Base-by-base conservation (phyloP, 106 monocot species). In the Xerophyta viscosa region DNA sequence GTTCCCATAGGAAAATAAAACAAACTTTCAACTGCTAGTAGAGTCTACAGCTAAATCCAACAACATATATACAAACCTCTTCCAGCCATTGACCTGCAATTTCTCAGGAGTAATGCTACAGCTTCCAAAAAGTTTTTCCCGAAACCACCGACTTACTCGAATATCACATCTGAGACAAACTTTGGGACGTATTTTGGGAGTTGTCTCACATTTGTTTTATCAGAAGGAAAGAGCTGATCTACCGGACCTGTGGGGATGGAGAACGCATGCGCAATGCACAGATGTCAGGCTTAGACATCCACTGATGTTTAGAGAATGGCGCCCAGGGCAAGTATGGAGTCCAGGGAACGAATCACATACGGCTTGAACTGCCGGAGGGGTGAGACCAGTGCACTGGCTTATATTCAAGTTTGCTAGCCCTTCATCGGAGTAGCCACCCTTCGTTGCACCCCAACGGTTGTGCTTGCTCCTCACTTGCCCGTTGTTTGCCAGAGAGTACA, bases 371-470 rank as follows among this genome's bases (percentile, higher is more conserved):
- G 94, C 94, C 0, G 78, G 75, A 13, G 96, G 87, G 0, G 96
- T 96, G n/a, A 96, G 49, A 3, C 89, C 96, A 2, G 96, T 96
- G 76, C 96, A 96, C 60, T 96, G 96, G 68, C 89, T 86, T 43
- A 96, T 82, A 78, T 96, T 96, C 9, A 96, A 81, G 63, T 68
- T 96, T 39, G 65, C 52, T 1, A 96, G 66, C 18, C 96, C 96
- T 27, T 83, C 73, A 3, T 69, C 55, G 13, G 65, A 53, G 1
- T 51, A 41, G 20, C 19, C 24, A 41, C 57, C 61, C 6, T 30
- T 47, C 37, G 49, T 49, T 24, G 36, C 13, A 21, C 41, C 54
- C 62, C 65, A 62, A 3, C 41, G 20, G 8, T 64, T 54, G 7
- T 27, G 68, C 41, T 76, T 54, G 53, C 69, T 59, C 62, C 52